A percentile compares a stretch with the other conserved stretches of the same genome.
These are phyloP conservation scores for Nemania diffusa DNA, from an alignment of 2,329 filamentous ascomycete species.

Conservation along the genomic window DNA sequence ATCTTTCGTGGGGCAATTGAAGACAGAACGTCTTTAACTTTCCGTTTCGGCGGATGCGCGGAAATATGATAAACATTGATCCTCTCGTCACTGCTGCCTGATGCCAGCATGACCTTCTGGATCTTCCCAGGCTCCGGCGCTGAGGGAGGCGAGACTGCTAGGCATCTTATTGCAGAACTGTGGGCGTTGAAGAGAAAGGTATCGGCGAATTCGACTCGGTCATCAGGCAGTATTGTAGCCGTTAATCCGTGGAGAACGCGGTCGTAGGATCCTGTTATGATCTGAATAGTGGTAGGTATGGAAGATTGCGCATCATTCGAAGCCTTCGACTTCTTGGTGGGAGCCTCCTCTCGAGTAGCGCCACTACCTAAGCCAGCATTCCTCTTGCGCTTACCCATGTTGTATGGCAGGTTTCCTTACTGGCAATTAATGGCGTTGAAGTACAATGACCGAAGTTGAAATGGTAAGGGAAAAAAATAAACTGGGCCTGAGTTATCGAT, in stretches of 20 bases:
- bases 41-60: slow-evolving; percentile 68
- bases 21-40: slow-evolving; percentile 69
- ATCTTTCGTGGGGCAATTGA: slow-evolving; percentile 77
- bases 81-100: slow-evolving; percentile 90
- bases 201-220: slow-evolving; percentile 78
- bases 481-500: slow-evolving; percentile 36
- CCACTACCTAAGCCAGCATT: slow-evolving; percentile 45
- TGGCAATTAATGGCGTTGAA: slow-evolving; percentile 21
- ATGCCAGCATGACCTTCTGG: slow-evolving; percentile 90
- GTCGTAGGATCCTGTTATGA: slow-evolving; percentile 94
- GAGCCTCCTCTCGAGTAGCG: slow-evolving; percentile 20
- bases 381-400: slow-evolving; percentile 64
- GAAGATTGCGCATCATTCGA: slow-evolving; percentile 41
- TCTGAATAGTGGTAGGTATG: slow-evolving; percentile 74
- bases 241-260: slow-evolving; percentile 90
- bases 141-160: slow-evolving; percentile 84
- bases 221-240: slow-evolving; percentile 69
- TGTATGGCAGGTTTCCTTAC: slow-evolving; percentile 13
- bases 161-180: slow-evolving; percentile 85
- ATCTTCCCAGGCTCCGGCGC: slow-evolving; percentile 67
- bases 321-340: slow-evolving; percentile 44
- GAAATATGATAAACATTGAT: slow-evolving; percentile 96
- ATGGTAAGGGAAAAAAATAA: slow-evolving; percentile 34
- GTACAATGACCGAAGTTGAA: background rate
- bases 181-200: slow-evolving; percentile 97